These are phyloP conservation scores for Laetiporus sulphureus DNA, from an alignment of 1,284 basidiomycete species.

Conservation along the genomic window DNA sequence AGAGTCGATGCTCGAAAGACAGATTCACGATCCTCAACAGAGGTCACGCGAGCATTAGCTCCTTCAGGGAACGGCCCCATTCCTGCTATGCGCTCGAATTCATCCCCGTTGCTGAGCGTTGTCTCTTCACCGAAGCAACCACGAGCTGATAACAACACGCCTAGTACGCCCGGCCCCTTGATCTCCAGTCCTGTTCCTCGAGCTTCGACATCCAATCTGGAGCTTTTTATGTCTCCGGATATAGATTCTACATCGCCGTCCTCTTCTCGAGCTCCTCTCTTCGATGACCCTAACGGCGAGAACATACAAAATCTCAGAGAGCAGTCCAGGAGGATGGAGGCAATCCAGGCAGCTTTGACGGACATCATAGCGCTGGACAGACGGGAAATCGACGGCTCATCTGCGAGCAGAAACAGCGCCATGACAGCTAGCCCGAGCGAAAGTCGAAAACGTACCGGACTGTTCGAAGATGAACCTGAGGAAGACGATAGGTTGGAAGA, in stretches of 20 bases:
- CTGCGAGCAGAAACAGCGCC: conserved; percentile 14
- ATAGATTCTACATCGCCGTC: conserved; percentile 37
- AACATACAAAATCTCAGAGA: conserved; percentile 57
- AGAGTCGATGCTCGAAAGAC: neutral
- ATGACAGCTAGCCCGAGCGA: conserved; percentile 5
- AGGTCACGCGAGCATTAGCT: too few species aligned
- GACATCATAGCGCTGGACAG: conserved; percentile 87
- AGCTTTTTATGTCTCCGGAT: conserved; percentile 71
- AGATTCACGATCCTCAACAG: too few species aligned
- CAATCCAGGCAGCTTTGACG: conserved; percentile 89
- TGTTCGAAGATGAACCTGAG: conserved; percentile 30
- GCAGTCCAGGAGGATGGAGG: conserved; percentile 71
- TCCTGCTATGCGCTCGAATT: conserved; percentile 30
- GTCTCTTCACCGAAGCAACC: conserved; percentile 18
- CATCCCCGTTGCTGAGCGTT: conserved; percentile 28
- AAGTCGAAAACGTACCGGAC: conserved; percentile 13
- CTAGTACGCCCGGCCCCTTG: conserved; percentile 5
- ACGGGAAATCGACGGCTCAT: conserved; percentile 23
- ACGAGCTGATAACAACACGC: too few species aligned
- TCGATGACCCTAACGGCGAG: conserved; percentile 64
- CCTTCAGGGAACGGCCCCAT: conserved; percentile 4
- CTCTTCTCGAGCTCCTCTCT: conserved; percentile 66
- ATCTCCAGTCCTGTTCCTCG: conserved; percentile 20
- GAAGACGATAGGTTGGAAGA: conserved; percentile 39
- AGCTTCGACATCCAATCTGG: conserved; percentile 52